These are phyloP conservation scores for Aspergillus cavernicola DNA, from an alignment of 495 filamentous ascomycete species.

Conservation along the genomic window DNA sequence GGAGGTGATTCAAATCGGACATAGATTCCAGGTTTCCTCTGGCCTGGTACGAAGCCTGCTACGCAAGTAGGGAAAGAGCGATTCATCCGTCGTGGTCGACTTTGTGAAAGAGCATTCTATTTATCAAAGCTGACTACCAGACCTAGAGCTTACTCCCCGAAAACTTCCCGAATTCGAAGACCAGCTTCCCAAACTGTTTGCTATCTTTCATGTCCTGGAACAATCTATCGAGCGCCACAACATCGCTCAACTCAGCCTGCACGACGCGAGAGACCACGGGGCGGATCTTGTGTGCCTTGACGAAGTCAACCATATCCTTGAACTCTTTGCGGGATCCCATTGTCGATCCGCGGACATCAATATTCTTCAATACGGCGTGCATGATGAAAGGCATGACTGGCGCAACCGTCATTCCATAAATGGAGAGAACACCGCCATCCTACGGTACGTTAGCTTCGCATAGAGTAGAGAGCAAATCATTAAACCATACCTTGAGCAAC, in stretches of 20 bases:
- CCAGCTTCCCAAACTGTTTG: conserved; percentile 76
- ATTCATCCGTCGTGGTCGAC: not conserved
- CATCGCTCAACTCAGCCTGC: conserved; percentile 56
- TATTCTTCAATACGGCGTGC: conserved; percentile 67
- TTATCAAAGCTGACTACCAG: not conserved
- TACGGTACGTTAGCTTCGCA: conserved; percentile 14
- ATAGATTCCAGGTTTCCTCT: not conserved
- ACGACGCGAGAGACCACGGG: conserved; percentile 63
- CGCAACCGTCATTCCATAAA: conserved; percentile 75
- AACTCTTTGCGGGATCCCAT: conserved; percentile 79
- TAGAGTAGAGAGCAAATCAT: not conserved
- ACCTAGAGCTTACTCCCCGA: conserved; percentile 43
- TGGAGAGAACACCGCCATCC: conserved; percentile 62
- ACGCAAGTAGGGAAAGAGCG: not conserved
- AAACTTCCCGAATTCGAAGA: conserved; percentile 51
- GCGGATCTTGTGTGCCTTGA: conserved; percentile 56
- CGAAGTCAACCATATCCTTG: conserved; percentile 71
- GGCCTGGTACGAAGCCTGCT: not conserved
- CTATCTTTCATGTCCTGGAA: conserved; percentile 74
- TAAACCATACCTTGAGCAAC: conserved; percentile 50
- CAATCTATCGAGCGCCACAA: conserved; percentile 60
- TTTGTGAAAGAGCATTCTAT: too few relatives aligned
- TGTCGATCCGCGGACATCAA: conserved; percentile 67
- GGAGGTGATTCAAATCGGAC: too few relatives aligned
- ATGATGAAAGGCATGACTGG: conserved; percentile 72